Conservation (phyloP, 345 rosid genomes). For the Triadica sebifera region DNA sequence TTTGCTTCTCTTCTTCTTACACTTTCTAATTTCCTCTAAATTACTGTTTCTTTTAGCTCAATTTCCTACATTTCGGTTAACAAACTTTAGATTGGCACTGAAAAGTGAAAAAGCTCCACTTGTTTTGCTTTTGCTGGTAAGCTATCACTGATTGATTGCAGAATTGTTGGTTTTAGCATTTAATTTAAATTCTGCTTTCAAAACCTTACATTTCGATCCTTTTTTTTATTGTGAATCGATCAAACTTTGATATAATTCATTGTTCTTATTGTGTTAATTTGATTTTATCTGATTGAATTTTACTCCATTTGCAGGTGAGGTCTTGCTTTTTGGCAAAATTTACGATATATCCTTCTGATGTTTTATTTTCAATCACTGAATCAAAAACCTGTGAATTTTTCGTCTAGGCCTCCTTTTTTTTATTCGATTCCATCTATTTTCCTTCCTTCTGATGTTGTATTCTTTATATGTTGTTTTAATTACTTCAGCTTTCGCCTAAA, state of each 20-base stretch:
- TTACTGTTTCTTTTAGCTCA: background rate
- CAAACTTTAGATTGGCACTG: constrained; percentile 26
- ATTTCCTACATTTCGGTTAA: constrained; percentile 12
- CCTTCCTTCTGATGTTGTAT: constrained; percentile 58
- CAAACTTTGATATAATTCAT: constrained; percentile 1
- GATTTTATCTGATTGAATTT: constrained; percentile 19
- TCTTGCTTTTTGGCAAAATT: constrained; percentile 6
- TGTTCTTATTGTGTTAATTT: constrained; percentile 13
- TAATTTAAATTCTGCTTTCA: background rate
- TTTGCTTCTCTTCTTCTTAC: background rate
- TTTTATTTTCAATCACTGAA: constrained; percentile 58
- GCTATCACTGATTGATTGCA: constrained; percentile 1
- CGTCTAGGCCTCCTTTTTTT: constrained; percentile 41
- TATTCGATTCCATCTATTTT: constrained; percentile 51
- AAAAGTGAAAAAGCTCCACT: constrained; percentile 23
- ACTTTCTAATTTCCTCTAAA: background rate
- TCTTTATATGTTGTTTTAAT: constrained; percentile 74
- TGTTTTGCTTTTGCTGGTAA: constrained; percentile 19
- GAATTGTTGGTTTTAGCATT: background rate
- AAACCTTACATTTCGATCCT: background rate
- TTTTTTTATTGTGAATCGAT: background rate
- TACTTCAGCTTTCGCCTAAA: constrained; percentile 77
- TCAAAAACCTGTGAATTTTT: constrained; percentile 43
- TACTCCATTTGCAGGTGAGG: constrained; percentile 31
- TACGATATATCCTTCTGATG: constrained; percentile 56